Evolutionary conservation across 352 stramenopile species (phyloP).

Genomic region (Pythium phragmitis): DNA sequence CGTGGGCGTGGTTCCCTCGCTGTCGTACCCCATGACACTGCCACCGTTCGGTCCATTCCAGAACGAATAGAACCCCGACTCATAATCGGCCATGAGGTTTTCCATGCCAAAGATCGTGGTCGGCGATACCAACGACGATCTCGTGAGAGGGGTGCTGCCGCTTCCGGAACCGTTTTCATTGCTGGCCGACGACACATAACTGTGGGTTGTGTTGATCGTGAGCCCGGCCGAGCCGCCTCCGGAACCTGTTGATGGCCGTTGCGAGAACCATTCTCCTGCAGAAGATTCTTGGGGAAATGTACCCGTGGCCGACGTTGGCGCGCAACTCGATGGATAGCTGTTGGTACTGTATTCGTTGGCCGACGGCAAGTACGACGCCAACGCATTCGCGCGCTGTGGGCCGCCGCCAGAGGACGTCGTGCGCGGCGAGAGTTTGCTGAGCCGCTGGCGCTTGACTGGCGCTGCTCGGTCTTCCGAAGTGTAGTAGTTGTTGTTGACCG

Average conservation of each 20-base stretch:
- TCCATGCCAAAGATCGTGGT: slow-evolving; percentile 57
- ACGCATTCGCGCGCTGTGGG: slow-evolving; percentile 6
- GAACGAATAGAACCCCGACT: slow-evolving; percentile 66
- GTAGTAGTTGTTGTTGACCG: slow-evolving; percentile 1
- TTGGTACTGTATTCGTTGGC: slow-evolving; percentile 7
- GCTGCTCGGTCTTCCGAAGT: neutral
- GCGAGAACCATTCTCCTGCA: slow-evolving; percentile 20
- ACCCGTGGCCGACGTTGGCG: neutral
- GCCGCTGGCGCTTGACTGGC: slow-evolving; percentile 12
- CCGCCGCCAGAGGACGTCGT: neutral
- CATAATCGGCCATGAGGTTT: slow-evolving; percentile 67
- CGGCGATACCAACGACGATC: slow-evolving; percentile 39
- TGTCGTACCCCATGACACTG: slow-evolving; percentile 54
- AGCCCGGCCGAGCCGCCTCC: slow-evolving; percentile 2
- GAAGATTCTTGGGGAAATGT: slow-evolving; percentile 3
- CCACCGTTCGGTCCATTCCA: slow-evolving; percentile 48
- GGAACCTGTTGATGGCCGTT: slow-evolving; percentile 2
- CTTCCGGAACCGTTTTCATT: neutral
- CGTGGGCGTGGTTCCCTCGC: slow-evolving; percentile 23
- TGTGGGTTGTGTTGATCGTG: slow-evolving; percentile 7
- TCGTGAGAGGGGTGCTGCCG: neutral
- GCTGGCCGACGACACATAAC: neutral
- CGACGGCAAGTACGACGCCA: slow-evolving; percentile 24
- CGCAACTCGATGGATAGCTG: neutral
- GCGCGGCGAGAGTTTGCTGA: slow-evolving; percentile 9